Conservation (phyloP, 2,329 filamentous ascomycete species). For the Graphiopsis chlorocephala region DNA sequence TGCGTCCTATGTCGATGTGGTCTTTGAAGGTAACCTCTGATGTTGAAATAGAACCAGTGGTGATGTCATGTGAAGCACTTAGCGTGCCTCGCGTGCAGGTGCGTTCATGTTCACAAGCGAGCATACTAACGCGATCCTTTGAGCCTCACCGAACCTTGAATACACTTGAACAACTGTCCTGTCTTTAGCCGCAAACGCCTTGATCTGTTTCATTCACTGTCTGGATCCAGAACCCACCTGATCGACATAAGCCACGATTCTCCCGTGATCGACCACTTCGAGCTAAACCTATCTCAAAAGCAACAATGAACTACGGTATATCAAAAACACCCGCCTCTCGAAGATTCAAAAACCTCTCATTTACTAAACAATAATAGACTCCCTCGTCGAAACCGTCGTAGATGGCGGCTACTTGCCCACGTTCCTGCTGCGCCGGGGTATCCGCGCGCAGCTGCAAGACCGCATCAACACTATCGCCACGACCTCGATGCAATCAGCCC, state of each 20-base stretch:
- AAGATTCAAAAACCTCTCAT: neutral
- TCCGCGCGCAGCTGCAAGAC: conserved; percentile 63
- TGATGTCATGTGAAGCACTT: conserved; percentile 4
- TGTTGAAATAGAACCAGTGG: conserved; percentile 11
- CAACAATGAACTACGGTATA: conserved; percentile 13
- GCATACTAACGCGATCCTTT: neutral
- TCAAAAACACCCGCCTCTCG: neutral
- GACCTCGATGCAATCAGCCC: conserved; percentile 52
- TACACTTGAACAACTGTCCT: neutral
- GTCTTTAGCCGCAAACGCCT: neutral
- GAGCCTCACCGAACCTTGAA: neutral
- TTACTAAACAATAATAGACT: conserved; percentile 25
- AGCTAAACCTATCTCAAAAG: neutral
- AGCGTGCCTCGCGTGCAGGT: neutral
- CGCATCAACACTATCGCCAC: conserved; percentile 56
- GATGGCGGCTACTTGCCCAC: conserved; percentile 64
- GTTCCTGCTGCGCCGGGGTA: conserved; percentile 60
- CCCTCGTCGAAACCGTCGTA: conserved; percentile 54
- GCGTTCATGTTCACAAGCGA: neutral
- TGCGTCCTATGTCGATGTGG: neutral
- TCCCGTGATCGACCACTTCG: neutral
- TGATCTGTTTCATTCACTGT: neutral
- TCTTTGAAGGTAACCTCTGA: neutral
- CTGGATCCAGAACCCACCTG: neutral
- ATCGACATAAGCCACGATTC: neutral